Base-by-base conservation (phyloP, 1,139 yeast species). In the Pichia sp. region DNA sequence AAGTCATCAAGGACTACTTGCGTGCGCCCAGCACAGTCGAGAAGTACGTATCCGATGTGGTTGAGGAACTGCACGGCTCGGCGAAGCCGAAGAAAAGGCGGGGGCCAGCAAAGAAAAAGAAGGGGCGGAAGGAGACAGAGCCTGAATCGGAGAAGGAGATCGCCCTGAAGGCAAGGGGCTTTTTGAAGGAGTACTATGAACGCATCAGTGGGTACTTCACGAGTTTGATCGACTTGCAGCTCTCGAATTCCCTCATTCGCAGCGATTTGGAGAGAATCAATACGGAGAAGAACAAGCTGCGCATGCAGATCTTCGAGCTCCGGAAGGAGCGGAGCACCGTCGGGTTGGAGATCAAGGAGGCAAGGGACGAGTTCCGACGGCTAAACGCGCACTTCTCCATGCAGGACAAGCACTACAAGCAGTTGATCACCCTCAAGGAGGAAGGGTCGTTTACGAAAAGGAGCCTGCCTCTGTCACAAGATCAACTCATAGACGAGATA, bases 291-390 rank as follows among this genome's bases (percentile, higher is more conserved):
- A 71, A 72, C 48, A 70, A 69, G 3, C 56, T 73, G 21, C 62
- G 85, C 53, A 53, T 60, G n/a, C 62, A 68, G 45, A 73, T 80
- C 1, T 72, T 70, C 54, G 69, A 73, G 10, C 57, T 74, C 9
- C 66, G 76, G 47, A 63, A 70, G 42, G 66, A 70, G 12, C 78
- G 78, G 51, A 65, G 70, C 21, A 55, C 59, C 4, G 72, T 77
- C 22, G 76, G 75, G 4, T 65, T 73, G 34, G 69, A 74, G 44
- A 61, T 76, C 51, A 77, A 74, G 55, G 56, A 64, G 31, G 54
- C 74, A 22, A 66, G 85, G 51, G 44, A 56, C 1, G 63, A 65
- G 3, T 72, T 70, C 58, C 64, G 64, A 22, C 53, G 58, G 2
- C 59, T 65, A 28, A 69, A 68, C 49, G 54, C 58, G 3, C 60